phyloP scores from a whole-genome alignment of 768 basidiomycete species.

The Lenzites betulinus region DNA sequence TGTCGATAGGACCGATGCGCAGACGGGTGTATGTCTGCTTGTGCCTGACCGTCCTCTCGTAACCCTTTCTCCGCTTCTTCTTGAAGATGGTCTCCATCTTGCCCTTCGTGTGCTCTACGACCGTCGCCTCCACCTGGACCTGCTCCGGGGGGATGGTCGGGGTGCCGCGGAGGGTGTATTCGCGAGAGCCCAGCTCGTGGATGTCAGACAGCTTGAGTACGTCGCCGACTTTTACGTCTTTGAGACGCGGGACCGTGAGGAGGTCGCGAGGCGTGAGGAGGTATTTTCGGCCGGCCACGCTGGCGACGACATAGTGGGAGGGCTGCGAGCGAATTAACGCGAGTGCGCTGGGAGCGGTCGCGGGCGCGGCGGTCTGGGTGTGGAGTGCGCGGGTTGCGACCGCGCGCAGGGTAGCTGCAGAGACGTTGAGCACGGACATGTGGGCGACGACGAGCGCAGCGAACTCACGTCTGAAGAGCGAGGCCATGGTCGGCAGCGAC shows the following conservation, averaged over 20 bases:
- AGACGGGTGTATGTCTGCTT: conserved; percentile 97
- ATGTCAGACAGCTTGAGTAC: conserved; percentile 80
- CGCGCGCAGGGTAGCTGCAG: conserved; percentile 23
- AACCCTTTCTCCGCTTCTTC: conserved; percentile 98
- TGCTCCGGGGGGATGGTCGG: conserved; percentile 65
- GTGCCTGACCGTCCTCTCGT: conserved; percentile 89
- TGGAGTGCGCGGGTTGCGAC: conserved; percentile 34
- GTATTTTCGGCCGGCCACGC: conserved; percentile 85
- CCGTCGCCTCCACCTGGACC: conserved; percentile 82
- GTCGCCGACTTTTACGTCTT: conserved; percentile 84
- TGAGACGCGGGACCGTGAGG: conserved; percentile 90
- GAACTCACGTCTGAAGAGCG: conserved; percentile 31
- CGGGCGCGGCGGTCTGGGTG: conserved; percentile 34
- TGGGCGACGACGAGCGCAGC: neutral
- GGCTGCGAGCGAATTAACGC: conserved; percentile 88
- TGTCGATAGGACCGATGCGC: conserved; percentile 79
- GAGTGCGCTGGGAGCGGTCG: conserved; percentile 63
- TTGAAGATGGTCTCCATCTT: conserved; percentile 90
- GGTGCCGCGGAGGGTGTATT: conserved; percentile 86
- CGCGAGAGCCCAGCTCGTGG: conserved; percentile 93
- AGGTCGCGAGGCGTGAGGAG: conserved; percentile 89
- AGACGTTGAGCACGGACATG: conserved; percentile 1
- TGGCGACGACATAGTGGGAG: conserved; percentile 88
- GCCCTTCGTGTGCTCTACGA: conserved; percentile 97
- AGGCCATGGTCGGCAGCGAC: conserved; percentile 28